phyloP scores from a whole-genome alignment of 352 stramenopile species.

The Globisporangium canariense region DNA sequence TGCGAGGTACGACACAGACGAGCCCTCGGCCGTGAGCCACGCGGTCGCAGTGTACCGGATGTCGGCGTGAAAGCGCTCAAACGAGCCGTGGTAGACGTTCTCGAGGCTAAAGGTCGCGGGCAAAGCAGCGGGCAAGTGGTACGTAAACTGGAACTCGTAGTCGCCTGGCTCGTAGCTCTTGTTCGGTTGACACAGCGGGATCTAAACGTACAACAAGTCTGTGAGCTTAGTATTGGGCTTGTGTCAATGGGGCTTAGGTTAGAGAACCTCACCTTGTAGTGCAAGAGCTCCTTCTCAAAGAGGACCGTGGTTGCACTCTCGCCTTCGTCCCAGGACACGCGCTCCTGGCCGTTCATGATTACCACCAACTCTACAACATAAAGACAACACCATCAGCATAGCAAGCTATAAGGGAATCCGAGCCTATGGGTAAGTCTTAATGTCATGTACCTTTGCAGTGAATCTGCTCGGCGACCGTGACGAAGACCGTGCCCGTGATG shows the following conservation, averaged over 20 bases:
- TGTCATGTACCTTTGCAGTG: constrained; percentile 10
- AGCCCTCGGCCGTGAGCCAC: constrained; percentile 17
- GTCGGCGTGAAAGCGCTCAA: constrained; percentile 14
- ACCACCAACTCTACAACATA: constrained; percentile 12
- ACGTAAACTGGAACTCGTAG: constrained; percentile 19
- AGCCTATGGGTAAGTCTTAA: not conserved
- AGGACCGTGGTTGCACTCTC: constrained; percentile 8
- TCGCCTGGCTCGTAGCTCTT: constrained; percentile 13
- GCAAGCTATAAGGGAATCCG: not conserved
- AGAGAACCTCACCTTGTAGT: constrained; percentile 9
- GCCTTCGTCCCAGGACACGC: constrained; percentile 19
- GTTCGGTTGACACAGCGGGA: constrained; percentile 7
- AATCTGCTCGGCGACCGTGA: constrained; percentile 14
- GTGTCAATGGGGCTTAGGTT: not conserved
- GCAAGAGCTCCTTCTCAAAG: constrained; percentile 17
- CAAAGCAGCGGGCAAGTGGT: constrained; percentile 10
- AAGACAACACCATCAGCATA: not conserved
- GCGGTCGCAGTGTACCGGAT: constrained; percentile 14
- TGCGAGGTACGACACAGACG: constrained; percentile 13
- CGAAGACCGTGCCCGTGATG: constrained; percentile 12
- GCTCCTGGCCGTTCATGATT: constrained; percentile 16
- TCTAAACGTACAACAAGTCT: not conserved
- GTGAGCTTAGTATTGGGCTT: not conserved
- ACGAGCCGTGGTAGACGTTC: constrained; percentile 14
- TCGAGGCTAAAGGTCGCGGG: constrained; percentile 15